Conservation (phyloP, 2,329 filamentous ascomycete species). For the Fusarium beomiforme region DNA sequence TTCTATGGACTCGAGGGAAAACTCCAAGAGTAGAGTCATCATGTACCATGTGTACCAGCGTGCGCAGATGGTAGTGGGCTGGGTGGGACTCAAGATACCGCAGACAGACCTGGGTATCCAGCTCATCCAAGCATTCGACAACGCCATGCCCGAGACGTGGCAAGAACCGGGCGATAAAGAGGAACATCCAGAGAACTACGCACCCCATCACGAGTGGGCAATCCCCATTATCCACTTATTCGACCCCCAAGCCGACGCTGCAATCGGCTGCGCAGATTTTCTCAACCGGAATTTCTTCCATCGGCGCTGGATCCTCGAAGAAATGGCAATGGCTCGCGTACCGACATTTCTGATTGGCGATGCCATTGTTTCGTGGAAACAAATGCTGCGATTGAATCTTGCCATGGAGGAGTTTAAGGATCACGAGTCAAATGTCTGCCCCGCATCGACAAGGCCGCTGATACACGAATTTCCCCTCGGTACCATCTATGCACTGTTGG, state of each 20-base stretch:
- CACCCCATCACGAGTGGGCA: slow-evolving; percentile 47
- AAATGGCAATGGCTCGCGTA: slow-evolving; percentile 48
- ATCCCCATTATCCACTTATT: slow-evolving; percentile 39
- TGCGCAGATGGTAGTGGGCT: slow-evolving; percentile 48
- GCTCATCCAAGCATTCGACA: slow-evolving; percentile 43
- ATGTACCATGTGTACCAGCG: slow-evolving; percentile 45
- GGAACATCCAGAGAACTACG: slow-evolving; percentile 48
- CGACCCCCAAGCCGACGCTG: slow-evolving; percentile 36
- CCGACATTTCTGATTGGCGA: slow-evolving; percentile 48
- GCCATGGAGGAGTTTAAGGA: slow-evolving; percentile 50
- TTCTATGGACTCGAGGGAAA: slow-evolving; percentile 41
- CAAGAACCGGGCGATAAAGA: slow-evolving; percentile 48
- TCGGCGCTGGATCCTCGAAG: slow-evolving; percentile 51
- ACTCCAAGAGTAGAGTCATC: slow-evolving; percentile 41
- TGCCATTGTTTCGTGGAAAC: slow-evolving; percentile 50
- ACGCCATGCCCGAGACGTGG: slow-evolving; percentile 45
- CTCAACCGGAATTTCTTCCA: slow-evolving; percentile 48
- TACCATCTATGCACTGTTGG: slow-evolving; percentile 27
- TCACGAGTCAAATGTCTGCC: slow-evolving; percentile 45
- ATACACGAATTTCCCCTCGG: slow-evolving; percentile 29
- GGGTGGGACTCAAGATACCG: slow-evolving; percentile 45
- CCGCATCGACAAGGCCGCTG: slow-evolving; percentile 13
- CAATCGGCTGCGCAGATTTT: slow-evolving; percentile 42
- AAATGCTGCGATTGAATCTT: slow-evolving; percentile 48
- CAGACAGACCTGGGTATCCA: slow-evolving; percentile 43